phyloP scores from a whole-genome alignment of 495 filamentous ascomycete species.

The Hyaloscypha hepaticicola region DNA sequence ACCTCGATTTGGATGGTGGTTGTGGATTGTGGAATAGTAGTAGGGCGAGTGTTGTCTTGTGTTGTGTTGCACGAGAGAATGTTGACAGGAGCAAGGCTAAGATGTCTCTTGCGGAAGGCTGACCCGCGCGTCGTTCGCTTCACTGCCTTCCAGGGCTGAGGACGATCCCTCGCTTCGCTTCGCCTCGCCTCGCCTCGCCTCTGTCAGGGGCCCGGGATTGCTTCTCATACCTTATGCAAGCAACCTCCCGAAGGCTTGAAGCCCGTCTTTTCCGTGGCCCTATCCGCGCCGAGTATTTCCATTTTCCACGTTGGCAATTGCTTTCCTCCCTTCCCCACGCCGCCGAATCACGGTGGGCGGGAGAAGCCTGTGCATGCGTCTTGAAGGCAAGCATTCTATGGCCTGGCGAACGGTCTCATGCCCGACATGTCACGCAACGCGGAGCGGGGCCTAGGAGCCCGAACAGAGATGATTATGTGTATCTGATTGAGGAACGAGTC shows the following conservation, averaged over 20 bases:
- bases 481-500: too few relatives aligned
- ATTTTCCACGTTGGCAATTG: neutral
- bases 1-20: neutral
- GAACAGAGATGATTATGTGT: too few relatives aligned
- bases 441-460: too few relatives aligned
- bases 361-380: too few relatives aligned
- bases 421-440: neutral
- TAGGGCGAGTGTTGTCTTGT: neutral
- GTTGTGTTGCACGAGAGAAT: too few relatives aligned
- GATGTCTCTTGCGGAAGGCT: neutral
- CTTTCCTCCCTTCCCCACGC: neutral
- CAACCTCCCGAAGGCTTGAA: conserved; percentile 1
- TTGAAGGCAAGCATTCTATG: too few relatives aligned
- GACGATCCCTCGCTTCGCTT: too few relatives aligned
- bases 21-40: neutral
- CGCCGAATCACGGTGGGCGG: neutral
- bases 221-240: neutral
- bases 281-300: neutral
- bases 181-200: neutral
- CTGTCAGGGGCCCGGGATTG: neutral
- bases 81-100: neutral
- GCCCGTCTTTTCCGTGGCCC: neutral
- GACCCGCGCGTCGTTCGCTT: neutral
- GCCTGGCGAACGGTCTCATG: too few relatives aligned
- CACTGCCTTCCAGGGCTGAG: neutral